phyloP scores from a whole-genome alignment of 495 filamentous ascomycete species.

The Aspergillus taichungensis region DNA sequence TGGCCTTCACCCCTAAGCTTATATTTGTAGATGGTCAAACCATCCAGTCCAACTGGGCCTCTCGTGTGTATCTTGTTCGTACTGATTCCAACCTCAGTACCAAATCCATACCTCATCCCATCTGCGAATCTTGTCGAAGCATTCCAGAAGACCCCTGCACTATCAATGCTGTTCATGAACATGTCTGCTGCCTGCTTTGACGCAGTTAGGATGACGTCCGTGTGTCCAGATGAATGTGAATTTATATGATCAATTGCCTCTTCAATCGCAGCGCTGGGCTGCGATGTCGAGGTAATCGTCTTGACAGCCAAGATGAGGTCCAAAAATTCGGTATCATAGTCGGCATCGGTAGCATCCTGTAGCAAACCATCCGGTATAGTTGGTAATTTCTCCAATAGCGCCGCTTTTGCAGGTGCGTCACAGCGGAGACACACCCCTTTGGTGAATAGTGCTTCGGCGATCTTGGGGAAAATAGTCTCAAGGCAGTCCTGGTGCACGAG shows the following conservation, averaged over 20 bases:
- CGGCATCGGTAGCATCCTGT: conserved; percentile 53
- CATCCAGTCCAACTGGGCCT: conserved; percentile 89
- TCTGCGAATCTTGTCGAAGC: conserved; percentile 90
- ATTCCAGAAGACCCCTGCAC: conserved; percentile 94
- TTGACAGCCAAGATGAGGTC: conserved; percentile 79
- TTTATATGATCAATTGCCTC: conserved; percentile 86
- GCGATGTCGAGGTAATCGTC: conserved; percentile 44
- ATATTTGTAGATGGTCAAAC: conserved; percentile 96
- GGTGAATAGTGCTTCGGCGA: conserved; percentile 60
- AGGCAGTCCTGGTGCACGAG: conserved; percentile 73
- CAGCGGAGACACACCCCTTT: conserved; percentile 82
- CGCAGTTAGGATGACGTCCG: conserved; percentile 78
- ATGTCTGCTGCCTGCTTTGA: conserved; percentile 53
- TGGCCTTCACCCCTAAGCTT: conserved; percentile 75
- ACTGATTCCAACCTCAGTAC: conserved; percentile 95
- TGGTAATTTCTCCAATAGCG: conserved; percentile 37
- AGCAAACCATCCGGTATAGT: conserved; percentile 36
- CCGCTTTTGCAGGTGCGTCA: conserved; percentile 56
- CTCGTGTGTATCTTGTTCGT: conserved; percentile 97
- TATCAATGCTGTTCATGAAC: conserved; percentile 81
- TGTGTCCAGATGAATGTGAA: conserved; percentile 85
- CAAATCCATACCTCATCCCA: conserved; percentile 94
- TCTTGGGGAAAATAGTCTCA: conserved; percentile 53
- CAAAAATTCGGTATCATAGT: conserved; percentile 87
- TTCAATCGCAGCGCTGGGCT: conserved; percentile 37